Conservation (phyloP, 2,329 filamentous ascomycete species). For the Trichoderma asperellum region DNA sequence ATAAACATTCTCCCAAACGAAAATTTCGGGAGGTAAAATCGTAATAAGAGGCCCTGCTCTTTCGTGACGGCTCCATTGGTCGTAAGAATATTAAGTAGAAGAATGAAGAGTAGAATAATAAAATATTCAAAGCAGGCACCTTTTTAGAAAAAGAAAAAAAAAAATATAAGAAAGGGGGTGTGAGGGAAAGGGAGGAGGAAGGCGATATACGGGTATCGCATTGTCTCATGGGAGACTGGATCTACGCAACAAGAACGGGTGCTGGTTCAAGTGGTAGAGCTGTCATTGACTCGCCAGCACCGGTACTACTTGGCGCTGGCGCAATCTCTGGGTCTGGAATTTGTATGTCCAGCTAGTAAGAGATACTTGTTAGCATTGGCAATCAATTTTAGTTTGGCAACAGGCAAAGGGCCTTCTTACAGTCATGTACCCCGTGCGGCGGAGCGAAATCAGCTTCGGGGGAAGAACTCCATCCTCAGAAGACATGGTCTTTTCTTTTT, state of each 20-base stretch:
- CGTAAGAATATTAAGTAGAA: constrained; percentile 26
- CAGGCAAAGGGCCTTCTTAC: constrained; percentile 49
- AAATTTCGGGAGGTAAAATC: constrained; percentile 14
- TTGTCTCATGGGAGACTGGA: neutral
- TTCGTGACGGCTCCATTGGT: constrained; percentile 10
- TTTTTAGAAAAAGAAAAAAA: neutral
- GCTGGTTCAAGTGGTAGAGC: constrained; percentile 42
- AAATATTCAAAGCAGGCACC: neutral
- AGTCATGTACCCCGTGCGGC: constrained; percentile 86
- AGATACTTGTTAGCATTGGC: neutral
- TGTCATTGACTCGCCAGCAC: constrained; percentile 45
- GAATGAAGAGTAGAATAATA: constrained; percentile 4
- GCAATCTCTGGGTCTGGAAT: constrained; percentile 77
- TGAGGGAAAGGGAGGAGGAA: neutral
- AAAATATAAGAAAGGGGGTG: too few relatives aligned
- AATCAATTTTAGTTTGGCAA: accelerated
- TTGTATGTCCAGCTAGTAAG: constrained; percentile 73
- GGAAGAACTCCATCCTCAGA: constrained; percentile 55
- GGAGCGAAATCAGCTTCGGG: constrained; percentile 76
- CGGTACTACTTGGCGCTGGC: constrained; percentile 51
- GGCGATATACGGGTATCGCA: too few relatives aligned
- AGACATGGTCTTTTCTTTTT: constrained; percentile 62
- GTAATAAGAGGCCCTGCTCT: constrained; percentile 25
- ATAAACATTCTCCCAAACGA: constrained; percentile 16
- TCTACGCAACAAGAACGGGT: constrained; percentile 35